Base-by-base conservation (phyloP, 1,139 yeast genomes). In the Candida glucosophila region DNA sequence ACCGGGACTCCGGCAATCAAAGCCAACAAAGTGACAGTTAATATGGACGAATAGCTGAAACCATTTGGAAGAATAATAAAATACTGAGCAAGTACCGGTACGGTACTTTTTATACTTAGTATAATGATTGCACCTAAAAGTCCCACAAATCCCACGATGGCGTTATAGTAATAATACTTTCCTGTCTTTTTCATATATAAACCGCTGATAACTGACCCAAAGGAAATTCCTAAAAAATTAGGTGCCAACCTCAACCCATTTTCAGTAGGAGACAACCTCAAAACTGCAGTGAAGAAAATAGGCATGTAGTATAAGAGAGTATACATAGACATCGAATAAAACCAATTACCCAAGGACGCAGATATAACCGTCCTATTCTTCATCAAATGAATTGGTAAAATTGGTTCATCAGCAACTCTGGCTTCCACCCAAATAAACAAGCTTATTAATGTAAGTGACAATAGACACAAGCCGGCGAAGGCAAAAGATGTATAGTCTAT, bases 171-270 rank as follows among this genome's bases (percentile, higher is more conserved):
- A 48, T 71, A 73, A 52, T 81, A 81, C 25, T 62, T 66, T 4
- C 93, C 93, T 1, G 88, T 77, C 20, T 44, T 49, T 34, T 65
- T 73, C 82, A 81, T 78, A 49, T 76, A 76, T 24, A 63, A 31
- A 2, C 93, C 93, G 7, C 85, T 69, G 12, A 73, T 70, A 15
- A 80, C 57, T 0, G 88, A 77, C 1, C 90, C 92, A 24, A 58
- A 29, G 1, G 85, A 70, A 7, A 74, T 74, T n/a, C 82, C 81
- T 27, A 77, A 48, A 46, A 79, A 79, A 47, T 76, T 78, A 12
- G 81, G 77, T 9, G 76, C 51, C 26, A 77, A 55, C 33, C 86
- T 62, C 33, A 64, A 52, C 3, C 92, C 90, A 27, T 75, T 71
- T 30, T 68, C 64, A 10, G 77, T 67, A 2, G 86, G 68, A 5